Evolutionary conservation across 495 filamentous ascomycete species (phyloP).

Genomic region (Niebla homalea): DNA sequence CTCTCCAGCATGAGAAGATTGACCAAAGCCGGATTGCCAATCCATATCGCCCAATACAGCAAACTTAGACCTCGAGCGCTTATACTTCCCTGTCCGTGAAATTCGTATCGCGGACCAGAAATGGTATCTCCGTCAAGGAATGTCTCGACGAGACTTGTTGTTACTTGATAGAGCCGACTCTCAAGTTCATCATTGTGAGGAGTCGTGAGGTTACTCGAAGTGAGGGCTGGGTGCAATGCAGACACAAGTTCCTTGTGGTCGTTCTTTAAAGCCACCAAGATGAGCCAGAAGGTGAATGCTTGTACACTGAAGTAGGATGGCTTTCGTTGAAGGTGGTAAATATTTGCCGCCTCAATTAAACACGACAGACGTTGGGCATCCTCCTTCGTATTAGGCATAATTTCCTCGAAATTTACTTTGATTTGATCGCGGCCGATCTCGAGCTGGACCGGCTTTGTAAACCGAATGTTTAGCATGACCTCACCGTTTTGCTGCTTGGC

Average conservation of each 20-base stretch:
- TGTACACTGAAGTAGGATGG: neutral
- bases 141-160: neutral
- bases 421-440: neutral
- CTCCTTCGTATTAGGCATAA: neutral
- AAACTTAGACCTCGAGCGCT: neutral
- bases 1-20: neutral
- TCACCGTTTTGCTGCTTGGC: conserved; percentile 3
- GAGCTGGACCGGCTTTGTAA: neutral
- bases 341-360: neutral
- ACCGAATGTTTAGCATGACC: neutral
- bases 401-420: neutral
- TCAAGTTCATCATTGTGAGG: neutral
- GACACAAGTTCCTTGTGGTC: neutral
- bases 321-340: neutral
- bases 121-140: neutral
- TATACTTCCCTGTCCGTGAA: neutral
- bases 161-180: neutral
- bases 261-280: neutral
- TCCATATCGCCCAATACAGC: neutral
- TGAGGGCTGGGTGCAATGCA: neutral
- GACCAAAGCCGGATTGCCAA: neutral
- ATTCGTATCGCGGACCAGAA: neutral
- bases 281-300: neutral
- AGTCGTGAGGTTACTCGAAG: neutral
- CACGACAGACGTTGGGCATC: neutral